A percentile compares a stretch with the other conserved stretches of the same genome.
These are phyloP conservation scores for Ophiostoma perfectum DNA, from an alignment of 2,329 filamentous ascomycete species.

Conservation along the genomic window DNA sequence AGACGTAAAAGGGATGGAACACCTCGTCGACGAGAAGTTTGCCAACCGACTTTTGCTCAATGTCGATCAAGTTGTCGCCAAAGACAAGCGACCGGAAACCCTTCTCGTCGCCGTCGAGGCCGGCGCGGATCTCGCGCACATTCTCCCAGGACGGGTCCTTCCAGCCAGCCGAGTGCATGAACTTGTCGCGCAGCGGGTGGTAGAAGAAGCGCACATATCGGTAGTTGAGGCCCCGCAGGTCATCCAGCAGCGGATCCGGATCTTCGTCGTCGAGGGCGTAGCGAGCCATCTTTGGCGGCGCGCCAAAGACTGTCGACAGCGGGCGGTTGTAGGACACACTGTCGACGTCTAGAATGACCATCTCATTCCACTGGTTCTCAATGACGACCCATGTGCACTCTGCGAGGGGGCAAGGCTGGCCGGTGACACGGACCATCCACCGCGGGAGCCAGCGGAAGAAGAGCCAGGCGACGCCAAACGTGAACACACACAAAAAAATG, in stretches of 20 bases:
- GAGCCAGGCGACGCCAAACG: constrained; percentile 74
- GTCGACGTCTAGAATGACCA: constrained; percentile 67
- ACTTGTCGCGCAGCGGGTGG: constrained; percentile 83
- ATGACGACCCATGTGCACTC: constrained; percentile 88
- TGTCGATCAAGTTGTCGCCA: constrained; percentile 84
- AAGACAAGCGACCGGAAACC: constrained; percentile 79
- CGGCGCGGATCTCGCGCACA: constrained; percentile 56
- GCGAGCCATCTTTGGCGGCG: constrained; percentile 49
- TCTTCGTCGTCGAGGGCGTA: constrained; percentile 39
- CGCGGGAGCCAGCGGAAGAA: constrained; percentile 84
- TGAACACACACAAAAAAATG: constrained; percentile 61
- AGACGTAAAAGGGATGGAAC: constrained; percentile 97
- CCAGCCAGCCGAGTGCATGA: constrained; percentile 82
- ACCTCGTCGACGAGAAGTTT: constrained; percentile 89
- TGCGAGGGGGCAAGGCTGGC: constrained; percentile 60
- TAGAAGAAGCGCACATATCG: constrained; percentile 91
- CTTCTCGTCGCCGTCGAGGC: constrained; percentile 84
- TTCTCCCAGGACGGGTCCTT: constrained; percentile 88
- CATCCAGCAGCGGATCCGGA: constrained; percentile 69
- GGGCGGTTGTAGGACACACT: constrained; percentile 49
- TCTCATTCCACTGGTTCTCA: constrained; percentile 95
- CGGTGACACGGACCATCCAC: constrained; percentile 74
- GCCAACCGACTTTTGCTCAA: constrained; percentile 77
- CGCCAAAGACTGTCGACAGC: constrained; percentile 61
- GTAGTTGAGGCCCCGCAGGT: constrained; percentile 78